Evolutionary conservation across 495 filamentous ascomycete genomes (phyloP).

Genomic region (Penicillium atrosanguineum): DNA sequence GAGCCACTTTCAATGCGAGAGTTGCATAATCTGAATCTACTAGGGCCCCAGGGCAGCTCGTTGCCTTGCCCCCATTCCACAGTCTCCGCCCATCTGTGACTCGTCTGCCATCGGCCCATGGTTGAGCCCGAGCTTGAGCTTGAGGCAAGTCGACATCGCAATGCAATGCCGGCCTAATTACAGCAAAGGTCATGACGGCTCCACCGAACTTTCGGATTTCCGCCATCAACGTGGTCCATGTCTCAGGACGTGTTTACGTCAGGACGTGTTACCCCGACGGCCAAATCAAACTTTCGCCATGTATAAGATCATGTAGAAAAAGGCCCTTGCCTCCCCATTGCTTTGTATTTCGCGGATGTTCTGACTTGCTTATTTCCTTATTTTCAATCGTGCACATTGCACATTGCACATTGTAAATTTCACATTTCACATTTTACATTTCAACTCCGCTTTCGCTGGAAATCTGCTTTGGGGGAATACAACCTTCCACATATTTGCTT

Average conservation of each 20-base stretch:
- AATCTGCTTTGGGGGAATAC: conserved; percentile 12
- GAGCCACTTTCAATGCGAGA: conserved; percentile 12
- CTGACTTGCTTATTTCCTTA: neutral
- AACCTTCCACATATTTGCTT: conserved; percentile 23
- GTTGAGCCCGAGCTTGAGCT: too few species aligned
- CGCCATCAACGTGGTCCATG: conserved; percentile 19
- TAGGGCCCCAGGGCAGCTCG: neutral
- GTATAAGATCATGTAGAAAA: conserved; percentile 17
- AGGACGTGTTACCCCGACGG: conserved; percentile 8
- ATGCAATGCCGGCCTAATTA: conserved; percentile 1
- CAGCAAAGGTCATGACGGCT: conserved; percentile 6
- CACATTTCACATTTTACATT: conserved; percentile 11
- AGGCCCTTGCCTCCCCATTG: conserved; percentile 26
- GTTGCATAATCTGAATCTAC: conserved; percentile 3
- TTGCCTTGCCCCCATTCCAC: conserved; percentile 16
- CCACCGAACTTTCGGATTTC: conserved; percentile 19
- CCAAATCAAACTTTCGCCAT: conserved; percentile 11
- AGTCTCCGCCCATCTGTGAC: conserved; percentile 2
- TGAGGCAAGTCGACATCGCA: neutral
- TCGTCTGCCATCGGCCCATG: conserved; percentile 2
- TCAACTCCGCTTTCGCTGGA: neutral
- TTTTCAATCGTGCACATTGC: too few species aligned
- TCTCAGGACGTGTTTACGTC: conserved; percentile 15
- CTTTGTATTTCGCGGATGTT: conserved; percentile 8
- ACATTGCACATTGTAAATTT: too few species aligned